A percentile compares a stretch with the other conserved stretches of the same genome.
Conservation (phyloP, 163 green algal genomes). For the Trebouxiophyceae sp. region DNA sequence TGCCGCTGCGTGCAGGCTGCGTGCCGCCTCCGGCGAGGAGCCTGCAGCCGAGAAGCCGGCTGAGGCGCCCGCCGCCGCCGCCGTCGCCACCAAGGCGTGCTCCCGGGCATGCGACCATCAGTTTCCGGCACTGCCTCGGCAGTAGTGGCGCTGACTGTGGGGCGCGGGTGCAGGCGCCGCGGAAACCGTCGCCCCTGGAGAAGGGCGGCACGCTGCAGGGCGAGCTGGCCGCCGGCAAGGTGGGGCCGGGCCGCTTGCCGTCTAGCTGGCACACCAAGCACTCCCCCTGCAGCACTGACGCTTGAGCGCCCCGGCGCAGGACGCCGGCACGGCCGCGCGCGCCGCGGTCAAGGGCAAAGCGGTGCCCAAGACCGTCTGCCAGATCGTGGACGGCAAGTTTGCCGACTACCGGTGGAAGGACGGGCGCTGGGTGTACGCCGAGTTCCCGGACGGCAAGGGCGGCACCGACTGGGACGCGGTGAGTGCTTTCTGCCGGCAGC, state of each 20-base stretch:
- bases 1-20: too few relatives aligned
- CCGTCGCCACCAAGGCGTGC: too few relatives aligned
- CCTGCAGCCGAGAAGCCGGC: too few relatives aligned
- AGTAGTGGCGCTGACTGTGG: too few relatives aligned
- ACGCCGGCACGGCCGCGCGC: conserved; percentile 28
- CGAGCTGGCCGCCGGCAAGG: conserved; percentile 72
- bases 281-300: background rate
- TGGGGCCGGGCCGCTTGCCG: conserved; percentile 12
- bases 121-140: too few relatives aligned
- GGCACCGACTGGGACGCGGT: conserved; percentile 87
- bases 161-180: too few relatives aligned
- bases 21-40: too few relatives aligned
- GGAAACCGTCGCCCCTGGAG: conserved; percentile 62
- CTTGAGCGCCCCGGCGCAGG: conserved; percentile 21
- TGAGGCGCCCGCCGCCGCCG: too few relatives aligned
- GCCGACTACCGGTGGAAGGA: conserved; percentile 80
- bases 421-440: conserved; percentile 82
- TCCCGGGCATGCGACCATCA: too few relatives aligned
- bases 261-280: background rate
- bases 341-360: background rate
- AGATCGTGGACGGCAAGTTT: conserved; percentile 78
- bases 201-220: conserved; percentile 74
- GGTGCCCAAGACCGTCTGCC: background rate
- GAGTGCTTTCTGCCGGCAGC: too few relatives aligned
- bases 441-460: conserved; percentile 42